Evolutionary conservation across 108 stramenopile species (phyloP).

Genomic region (Cyclostephanos tholiformis): DNA sequence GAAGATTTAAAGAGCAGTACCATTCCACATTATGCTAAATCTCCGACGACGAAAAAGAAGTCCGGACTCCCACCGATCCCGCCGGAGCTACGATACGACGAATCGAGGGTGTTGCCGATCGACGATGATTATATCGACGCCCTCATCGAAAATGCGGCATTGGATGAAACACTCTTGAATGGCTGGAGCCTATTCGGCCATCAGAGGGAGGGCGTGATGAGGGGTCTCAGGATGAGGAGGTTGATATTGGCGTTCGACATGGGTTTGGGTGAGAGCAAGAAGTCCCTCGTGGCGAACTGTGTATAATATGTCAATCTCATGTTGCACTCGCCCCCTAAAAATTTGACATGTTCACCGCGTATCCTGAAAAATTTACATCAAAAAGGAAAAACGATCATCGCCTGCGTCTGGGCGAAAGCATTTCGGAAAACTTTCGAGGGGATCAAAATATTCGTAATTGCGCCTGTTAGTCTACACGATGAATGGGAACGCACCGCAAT

Average conservation of each 20-base stretch:
- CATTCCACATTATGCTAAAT: background rate
- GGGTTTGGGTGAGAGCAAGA: constrained; percentile 61
- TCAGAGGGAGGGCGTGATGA: constrained; percentile 71
- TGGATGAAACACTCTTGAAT: constrained; percentile 61
- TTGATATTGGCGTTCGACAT: constrained; percentile 85
- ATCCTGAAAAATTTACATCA: background rate
- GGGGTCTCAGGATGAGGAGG: constrained; percentile 66
- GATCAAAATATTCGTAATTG: constrained; percentile 64
- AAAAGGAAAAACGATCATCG: constrained; percentile 75
- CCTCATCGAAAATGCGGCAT: constrained; percentile 62
- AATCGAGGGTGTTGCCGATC: constrained; percentile 30
- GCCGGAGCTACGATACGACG: constrained; percentile 35
- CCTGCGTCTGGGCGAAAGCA: constrained; percentile 74
- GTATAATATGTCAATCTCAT: too few species aligned
- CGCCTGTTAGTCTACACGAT: constrained; percentile 66
- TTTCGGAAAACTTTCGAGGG: constrained; percentile 60
- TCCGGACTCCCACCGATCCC: constrained; percentile 28
- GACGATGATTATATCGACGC: constrained; percentile 37
- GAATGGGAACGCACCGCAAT: constrained; percentile 80
- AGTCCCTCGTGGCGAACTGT: background rate
- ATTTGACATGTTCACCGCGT: background rate
- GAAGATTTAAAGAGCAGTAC: background rate
- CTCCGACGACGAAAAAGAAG: constrained; percentile 12
- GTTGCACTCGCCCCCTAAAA: background rate
- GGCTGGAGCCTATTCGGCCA: constrained; percentile 82